These are phyloP conservation scores for Fusarium sp. DNA, from an alignment of 2,329 filamentous ascomycete genomes.

Conservation along the genomic window DNA sequence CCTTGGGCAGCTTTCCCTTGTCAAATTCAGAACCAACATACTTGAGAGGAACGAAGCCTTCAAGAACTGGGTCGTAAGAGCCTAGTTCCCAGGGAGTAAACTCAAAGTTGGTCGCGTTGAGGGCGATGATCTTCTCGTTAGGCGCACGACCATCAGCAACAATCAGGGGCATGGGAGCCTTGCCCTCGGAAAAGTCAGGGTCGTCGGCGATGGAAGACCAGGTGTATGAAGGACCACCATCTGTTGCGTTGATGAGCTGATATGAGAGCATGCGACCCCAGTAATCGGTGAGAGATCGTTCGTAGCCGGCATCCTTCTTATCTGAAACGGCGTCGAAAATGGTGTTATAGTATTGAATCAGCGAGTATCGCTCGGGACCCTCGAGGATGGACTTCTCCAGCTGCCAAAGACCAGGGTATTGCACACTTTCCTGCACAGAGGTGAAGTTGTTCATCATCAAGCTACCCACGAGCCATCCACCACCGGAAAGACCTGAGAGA, in stretches of 20 bases:
- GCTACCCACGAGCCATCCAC: conserved; percentile 86
- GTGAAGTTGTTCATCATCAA: conserved; percentile 88
- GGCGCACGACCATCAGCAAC: conserved; percentile 61
- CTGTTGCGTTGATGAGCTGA: conserved; percentile 80
- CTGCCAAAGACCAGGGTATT: conserved; percentile 54
- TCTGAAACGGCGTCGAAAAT: conserved; percentile 50
- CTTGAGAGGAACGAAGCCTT: conserved; percentile 68
- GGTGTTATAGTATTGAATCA: conserved; percentile 54
- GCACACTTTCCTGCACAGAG: conserved; percentile 58
- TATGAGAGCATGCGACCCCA: conserved; percentile 89
- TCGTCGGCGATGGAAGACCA: conserved; percentile 75
- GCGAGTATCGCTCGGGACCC: conserved; percentile 52
- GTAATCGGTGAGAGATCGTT: conserved; percentile 83
- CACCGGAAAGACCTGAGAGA: conserved; percentile 82
- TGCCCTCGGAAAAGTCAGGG: conserved; percentile 55
- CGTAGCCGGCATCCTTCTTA: conserved; percentile 56
- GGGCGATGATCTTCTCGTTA: conserved; percentile 55
- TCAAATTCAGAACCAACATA: conserved; percentile 70
- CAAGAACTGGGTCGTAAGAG: conserved; percentile 68
- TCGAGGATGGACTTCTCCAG: conserved; percentile 56
- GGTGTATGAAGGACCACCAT: conserved; percentile 81
- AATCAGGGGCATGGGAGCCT: conserved; percentile 61
- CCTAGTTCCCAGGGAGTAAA: conserved; percentile 75
- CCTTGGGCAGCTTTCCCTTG: conserved; percentile 58
- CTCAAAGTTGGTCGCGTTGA: conserved; percentile 72